Percentiles rank a stretch among this genome's conserved stretches.
These are phyloP conservation scores for Sporothrix inflata DNA, from an alignment of 2,329 filamentous ascomycete genomes.

Conservation along the genomic window DNA sequence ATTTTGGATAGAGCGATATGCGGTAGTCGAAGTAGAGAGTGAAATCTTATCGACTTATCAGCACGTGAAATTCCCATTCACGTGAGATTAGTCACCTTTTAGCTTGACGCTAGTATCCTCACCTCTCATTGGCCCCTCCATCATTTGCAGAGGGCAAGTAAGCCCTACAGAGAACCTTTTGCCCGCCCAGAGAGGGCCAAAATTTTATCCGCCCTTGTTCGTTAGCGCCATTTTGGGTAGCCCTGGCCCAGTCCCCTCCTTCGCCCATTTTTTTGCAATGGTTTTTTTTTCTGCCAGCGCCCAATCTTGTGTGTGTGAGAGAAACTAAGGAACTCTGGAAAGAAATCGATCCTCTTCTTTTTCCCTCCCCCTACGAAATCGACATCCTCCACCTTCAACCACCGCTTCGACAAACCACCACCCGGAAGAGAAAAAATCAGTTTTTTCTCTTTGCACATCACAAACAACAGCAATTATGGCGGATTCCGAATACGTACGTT, in stretches of 20 bases:
- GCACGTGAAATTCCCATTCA: neutral
- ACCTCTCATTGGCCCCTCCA: conserved; percentile 11
- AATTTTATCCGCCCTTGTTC: conserved; percentile 18
- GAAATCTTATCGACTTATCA: neutral
- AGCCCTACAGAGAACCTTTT: conserved; percentile 11
- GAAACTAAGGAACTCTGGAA: conserved; percentile 9
- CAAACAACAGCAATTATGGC: conserved; percentile 69
- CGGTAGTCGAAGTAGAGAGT: too few relatives aligned
- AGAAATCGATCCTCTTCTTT: conserved; percentile 23
- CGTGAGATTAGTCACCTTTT: conserved; percentile 2
- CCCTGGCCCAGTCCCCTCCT: conserved; percentile 2
- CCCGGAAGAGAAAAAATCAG: conserved; percentile 28
- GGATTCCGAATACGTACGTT: conserved; percentile 55
- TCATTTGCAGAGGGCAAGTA: conserved; percentile 25
- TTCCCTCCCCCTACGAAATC: conserved; percentile 4
- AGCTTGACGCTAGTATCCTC: neutral
- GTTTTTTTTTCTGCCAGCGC: conserved; percentile 10
- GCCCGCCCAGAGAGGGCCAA: neutral
- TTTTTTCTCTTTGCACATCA: conserved; percentile 27
- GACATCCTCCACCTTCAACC: conserved; percentile 25
- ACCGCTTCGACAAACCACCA: conserved; percentile 28
- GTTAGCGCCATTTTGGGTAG: conserved; percentile 19
- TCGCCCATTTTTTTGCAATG: neutral
- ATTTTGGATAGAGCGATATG: neutral
- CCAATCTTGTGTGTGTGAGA: conserved; percentile 8